Evolutionary conservation across 495 filamentous ascomycete genomes (phyloP).

Genomic region (Evernia prunastri): DNA sequence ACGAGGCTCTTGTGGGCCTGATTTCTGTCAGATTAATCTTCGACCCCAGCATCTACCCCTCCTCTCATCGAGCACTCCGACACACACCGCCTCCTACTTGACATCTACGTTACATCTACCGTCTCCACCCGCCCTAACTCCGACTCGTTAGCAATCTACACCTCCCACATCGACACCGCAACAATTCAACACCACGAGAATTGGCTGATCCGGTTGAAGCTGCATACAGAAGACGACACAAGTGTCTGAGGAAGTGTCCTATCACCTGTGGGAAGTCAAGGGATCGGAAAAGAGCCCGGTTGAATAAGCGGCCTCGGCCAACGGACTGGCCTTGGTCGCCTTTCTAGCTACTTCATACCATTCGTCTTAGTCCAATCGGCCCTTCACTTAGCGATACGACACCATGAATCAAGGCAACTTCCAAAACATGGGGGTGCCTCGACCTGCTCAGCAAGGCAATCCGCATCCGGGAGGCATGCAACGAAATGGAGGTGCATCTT

Average conservation of each 20-base stretch:
- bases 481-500: slow-evolving; percentile 31
- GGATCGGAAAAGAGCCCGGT: neutral
- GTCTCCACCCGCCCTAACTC: neutral
- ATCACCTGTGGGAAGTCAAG: neutral
- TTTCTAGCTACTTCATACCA: neutral
- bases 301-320: neutral
- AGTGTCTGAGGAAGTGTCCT: neutral
- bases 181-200: neutral
- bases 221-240: neutral
- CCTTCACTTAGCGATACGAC: neutral
- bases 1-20: slow-evolving; percentile 10
- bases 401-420: slow-evolving; percentile 45
- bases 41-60: neutral
- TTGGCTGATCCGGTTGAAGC: neutral
- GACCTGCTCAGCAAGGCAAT: slow-evolving; percentile 32
- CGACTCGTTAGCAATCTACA: neutral
- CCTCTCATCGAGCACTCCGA: slow-evolving; percentile 2
- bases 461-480: slow-evolving; percentile 34
- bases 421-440: slow-evolving; percentile 29
- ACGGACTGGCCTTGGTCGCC: neutral
- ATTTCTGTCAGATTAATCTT: neutral
- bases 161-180: neutral
- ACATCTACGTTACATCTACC: neutral
- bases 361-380: neutral
- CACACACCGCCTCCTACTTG: neutral